Percentiles rank a stretch among this genome's conserved stretches.
Conservation (phyloP, 1,284 basidiomycete species). For the Papiliotrema nemorosa region DNA sequence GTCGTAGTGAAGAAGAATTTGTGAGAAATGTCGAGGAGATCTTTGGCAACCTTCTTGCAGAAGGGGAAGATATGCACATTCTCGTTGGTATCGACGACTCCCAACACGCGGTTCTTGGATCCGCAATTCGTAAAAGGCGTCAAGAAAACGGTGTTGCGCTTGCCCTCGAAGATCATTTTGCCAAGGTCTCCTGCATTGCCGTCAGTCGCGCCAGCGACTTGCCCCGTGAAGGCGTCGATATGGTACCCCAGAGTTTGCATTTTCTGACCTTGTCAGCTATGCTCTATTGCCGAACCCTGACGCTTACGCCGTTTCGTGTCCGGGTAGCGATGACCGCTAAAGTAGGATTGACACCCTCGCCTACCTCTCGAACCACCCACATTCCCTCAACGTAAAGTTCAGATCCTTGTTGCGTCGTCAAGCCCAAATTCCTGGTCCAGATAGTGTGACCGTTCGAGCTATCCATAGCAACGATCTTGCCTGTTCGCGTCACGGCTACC, state of each 20-base stretch:
- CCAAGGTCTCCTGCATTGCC: conserved; percentile 20
- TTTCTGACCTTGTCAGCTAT: conserved; percentile 8
- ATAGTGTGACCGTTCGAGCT: conserved; percentile 68
- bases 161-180: conserved; percentile 34
- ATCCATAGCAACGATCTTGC: conserved; percentile 80
- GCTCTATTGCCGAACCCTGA: not conserved
- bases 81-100: conserved; percentile 30
- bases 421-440: conserved; percentile 63
- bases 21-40: conserved; percentile 25
- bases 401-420: conserved; percentile 24
- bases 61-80: conserved; percentile 44
- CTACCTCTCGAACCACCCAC: conserved; percentile 34
- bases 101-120: conserved; percentile 37
- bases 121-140: conserved; percentile 43
- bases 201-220: conserved; percentile 40
- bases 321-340: conserved; percentile 37
- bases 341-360: conserved; percentile 36
- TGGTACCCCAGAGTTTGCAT: conserved; percentile 65
- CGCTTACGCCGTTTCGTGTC: conserved; percentile 21
- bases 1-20: conserved; percentile 32
- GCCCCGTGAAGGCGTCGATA: conserved; percentile 72
- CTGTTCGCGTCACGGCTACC: conserved; percentile 65
- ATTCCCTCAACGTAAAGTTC: conserved; percentile 36
- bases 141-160: conserved; percentile 33
- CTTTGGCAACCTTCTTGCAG: conserved; percentile 42